Conservation (phyloP, 129 eudicot genomes). For the carrot (Daucus carota) region DH1_v3.0 NC_030383.2:51379001-51379500, state of each 20-base stretch:
- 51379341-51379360: slow-evolving; percentile 14
- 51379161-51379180: slow-evolving; percentile 16
- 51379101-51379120: slow-evolving; percentile 13
- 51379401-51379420: slow-evolving; percentile 15
- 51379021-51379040: not conserved
- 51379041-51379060: not conserved
- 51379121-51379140: slow-evolving; percentile 20
- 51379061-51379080: slow-evolving; percentile 14
- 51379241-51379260: slow-evolving; percentile 1
- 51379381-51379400: slow-evolving; percentile 8
- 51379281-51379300: not conserved
- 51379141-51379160: not conserved
- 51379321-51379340: not conserved
- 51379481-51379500: slow-evolving; percentile 11
- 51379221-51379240: slow-evolving; percentile 12
- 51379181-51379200: slow-evolving; percentile 5
- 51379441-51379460: slow-evolving; percentile 3
- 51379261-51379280: not conserved
- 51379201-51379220: slow-evolving; percentile 4
- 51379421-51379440: slow-evolving; percentile 11
- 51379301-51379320: slow-evolving; percentile 3
- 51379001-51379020: not conserved
- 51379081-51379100: slow-evolving; percentile 1
- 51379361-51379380: slow-evolving; percentile 11
- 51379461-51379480: not conserved